phyloP scores from a whole-genome alignment of 768 basidiomycete species.

The Leccinum truebloodii region DNA sequence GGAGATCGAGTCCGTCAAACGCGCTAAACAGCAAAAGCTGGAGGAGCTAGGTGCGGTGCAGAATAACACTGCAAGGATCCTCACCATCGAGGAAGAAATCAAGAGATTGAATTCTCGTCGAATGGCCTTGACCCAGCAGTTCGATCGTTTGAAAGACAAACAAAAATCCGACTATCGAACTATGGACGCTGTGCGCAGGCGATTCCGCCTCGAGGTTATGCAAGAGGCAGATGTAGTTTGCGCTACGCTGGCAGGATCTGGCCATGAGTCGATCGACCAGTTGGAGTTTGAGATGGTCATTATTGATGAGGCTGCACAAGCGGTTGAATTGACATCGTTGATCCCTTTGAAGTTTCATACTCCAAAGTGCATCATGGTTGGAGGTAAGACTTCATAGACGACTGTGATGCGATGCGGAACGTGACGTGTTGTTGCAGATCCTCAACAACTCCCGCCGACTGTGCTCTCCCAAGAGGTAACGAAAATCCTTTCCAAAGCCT shows the following conservation, averaged over 20 bases:
- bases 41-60: constrained; percentile 56
- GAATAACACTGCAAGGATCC: constrained; percentile 55
- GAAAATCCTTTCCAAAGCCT: constrained; percentile 23
- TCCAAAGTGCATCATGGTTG: constrained; percentile 88
- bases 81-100: constrained; percentile 72
- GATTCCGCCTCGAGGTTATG: constrained; percentile 72
- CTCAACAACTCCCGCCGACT: constrained; percentile 95
- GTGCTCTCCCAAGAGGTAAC: constrained; percentile 64
- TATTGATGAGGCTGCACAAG: constrained; percentile 98
- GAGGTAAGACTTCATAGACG: constrained; percentile 47
- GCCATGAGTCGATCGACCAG: constrained; percentile 80
- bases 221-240: constrained; percentile 92
- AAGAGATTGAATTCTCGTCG: constrained; percentile 63
- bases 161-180: constrained; percentile 78
- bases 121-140: constrained; percentile 60
- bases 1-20: constrained; percentile 72
- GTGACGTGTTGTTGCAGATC: constrained; percentile 46
- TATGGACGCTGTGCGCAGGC: constrained; percentile 79
- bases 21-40: constrained; percentile 56
- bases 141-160: constrained; percentile 81
- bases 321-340: constrained; percentile 90
- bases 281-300: constrained; percentile 94
- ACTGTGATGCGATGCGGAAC: not conserved
- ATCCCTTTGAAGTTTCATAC: constrained; percentile 92
- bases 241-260: constrained; percentile 89